A percentile compares a stretch with the other conserved stretches of the same genome.
These are phyloP conservation scores for Aspergillus avenaceus DNA, from an alignment of 495 filamentous ascomycete genomes.

Conservation along the genomic window DNA sequence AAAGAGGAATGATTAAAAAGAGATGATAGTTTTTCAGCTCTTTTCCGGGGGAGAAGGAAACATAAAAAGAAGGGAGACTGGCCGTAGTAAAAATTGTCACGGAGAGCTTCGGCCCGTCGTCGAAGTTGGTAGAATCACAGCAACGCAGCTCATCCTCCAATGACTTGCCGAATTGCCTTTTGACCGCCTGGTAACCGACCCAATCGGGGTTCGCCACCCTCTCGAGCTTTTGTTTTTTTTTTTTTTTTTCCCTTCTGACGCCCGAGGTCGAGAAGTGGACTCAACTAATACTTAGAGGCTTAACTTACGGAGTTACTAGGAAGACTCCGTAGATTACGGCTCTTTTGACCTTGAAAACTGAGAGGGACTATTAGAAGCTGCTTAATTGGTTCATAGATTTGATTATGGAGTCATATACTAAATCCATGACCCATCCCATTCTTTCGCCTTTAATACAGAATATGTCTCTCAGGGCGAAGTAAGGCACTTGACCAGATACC, in stretches of 20 bases:
- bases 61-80: conserved; percentile 24
- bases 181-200: conserved; percentile 19
- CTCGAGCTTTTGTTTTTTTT: background rate
- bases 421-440: too few relatives aligned
- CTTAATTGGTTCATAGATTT: too few relatives aligned
- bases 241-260: too few relatives aligned
- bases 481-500: too few relatives aligned
- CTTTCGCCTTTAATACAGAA: too few relatives aligned
- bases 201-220: conserved; percentile 13
- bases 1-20: conserved; percentile 10
- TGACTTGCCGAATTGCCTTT: conserved; percentile 4
- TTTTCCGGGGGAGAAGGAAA: conserved; percentile 15
- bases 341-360: too few relatives aligned
- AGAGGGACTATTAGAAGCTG: too few relatives aligned
- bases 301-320: background rate
- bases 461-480: too few relatives aligned
- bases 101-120: conserved; percentile 40
- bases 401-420: too few relatives aligned
- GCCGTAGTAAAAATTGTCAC: conserved; percentile 49
- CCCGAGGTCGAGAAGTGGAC: too few relatives aligned
- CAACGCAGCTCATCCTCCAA: conserved; percentile 7
- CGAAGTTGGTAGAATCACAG: conserved; percentile 41
- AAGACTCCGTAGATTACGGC: background rate
- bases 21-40: conserved; percentile 20
- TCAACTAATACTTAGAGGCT: too few relatives aligned